A percentile compares a stretch with the other conserved stretches of the same genome.
These are phyloP conservation scores for Aspergillus saccharolyticus DNA, from an alignment of 495 filamentous ascomycete genomes.

Conservation along the genomic window DNA sequence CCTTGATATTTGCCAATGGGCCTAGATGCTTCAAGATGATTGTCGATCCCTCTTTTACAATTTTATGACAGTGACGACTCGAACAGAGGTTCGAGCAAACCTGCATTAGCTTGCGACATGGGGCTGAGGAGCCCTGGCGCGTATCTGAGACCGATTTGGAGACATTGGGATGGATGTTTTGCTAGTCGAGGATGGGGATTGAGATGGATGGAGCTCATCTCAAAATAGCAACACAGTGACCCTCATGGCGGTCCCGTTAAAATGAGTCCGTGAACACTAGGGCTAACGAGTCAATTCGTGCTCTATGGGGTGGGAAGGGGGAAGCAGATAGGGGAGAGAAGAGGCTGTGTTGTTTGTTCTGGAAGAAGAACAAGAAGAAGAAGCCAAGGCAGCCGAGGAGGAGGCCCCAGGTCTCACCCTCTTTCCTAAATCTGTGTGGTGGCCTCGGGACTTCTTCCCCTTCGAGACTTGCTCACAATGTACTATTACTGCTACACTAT, in stretches of 20 bases:
- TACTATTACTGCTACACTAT: background rate
- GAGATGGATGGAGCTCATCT: background rate
- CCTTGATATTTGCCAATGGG: background rate
- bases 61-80: background rate
- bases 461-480: background rate
- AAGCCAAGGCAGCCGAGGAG: background rate
- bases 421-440: background rate
- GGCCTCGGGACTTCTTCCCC: background rate
- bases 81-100: background rate
- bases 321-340: background rate
- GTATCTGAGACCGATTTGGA: background rate
- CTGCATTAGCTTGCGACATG: background rate
- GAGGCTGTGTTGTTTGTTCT: background rate
- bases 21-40: background rate
- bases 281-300: background rate
- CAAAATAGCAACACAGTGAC: background rate
- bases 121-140: background rate
- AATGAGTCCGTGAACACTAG: too few relatives aligned
- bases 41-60: background rate
- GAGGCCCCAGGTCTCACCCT: background rate
- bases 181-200: background rate
- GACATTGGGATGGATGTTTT: background rate
- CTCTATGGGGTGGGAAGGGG: background rate
- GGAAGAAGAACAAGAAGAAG: background rate
- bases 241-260: too few relatives aligned